A percentile compares a stretch with the other conserved stretches of the same genome.
Conservation (phyloP, 2,329 filamentous ascomycete species). For the Passalora sequoiae region DNA sequence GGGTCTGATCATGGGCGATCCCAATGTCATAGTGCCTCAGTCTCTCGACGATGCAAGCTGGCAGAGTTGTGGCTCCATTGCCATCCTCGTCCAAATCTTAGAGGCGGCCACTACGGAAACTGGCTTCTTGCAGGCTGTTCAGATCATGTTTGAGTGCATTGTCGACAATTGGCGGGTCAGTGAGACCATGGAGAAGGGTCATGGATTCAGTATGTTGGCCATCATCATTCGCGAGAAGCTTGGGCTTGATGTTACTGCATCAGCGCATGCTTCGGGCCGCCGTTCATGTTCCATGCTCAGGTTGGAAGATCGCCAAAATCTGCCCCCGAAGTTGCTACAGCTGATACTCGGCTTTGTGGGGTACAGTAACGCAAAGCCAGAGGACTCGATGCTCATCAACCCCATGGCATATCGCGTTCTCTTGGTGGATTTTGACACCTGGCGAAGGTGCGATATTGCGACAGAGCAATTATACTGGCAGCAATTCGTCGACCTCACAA, state of each 20-base stretch:
- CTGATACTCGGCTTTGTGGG: conserved; percentile 82
- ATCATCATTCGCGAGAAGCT: conserved; percentile 80
- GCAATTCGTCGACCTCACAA: conserved; percentile 82
- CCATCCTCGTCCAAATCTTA: conserved; percentile 76
- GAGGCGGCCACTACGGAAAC: conserved; percentile 68
- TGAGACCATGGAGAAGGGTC: conserved; percentile 94
- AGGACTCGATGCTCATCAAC: conserved; percentile 91
- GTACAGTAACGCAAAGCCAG: conserved; percentile 71
- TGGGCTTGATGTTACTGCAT: conserved; percentile 42
- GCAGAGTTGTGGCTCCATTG: conserved; percentile 86
- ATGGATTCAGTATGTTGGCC: conserved; percentile 84
- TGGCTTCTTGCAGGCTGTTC: conserved; percentile 68
- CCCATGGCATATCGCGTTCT: conserved; percentile 89
- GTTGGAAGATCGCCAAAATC: conserved; percentile 46
- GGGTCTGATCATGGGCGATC: conserved; percentile 74
- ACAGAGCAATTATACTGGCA: conserved; percentile 88
- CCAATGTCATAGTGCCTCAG: conserved; percentile 74
- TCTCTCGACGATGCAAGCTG: conserved; percentile 88
- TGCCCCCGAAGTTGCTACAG: conserved; percentile 61
- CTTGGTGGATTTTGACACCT: conserved; percentile 87
- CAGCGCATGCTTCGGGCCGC: conserved; percentile 21
- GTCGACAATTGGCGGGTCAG: conserved; percentile 94
- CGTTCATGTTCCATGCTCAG: conserved; percentile 21
- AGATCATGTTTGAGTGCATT: conserved; percentile 80
- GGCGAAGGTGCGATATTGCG: conserved; percentile 70